A percentile compares a stretch with the other conserved stretches of the same genome.
phyloP scores from a whole-genome alignment of 2,329 filamentous ascomycete genomes.

The Endocalyx cinctus region DNA sequence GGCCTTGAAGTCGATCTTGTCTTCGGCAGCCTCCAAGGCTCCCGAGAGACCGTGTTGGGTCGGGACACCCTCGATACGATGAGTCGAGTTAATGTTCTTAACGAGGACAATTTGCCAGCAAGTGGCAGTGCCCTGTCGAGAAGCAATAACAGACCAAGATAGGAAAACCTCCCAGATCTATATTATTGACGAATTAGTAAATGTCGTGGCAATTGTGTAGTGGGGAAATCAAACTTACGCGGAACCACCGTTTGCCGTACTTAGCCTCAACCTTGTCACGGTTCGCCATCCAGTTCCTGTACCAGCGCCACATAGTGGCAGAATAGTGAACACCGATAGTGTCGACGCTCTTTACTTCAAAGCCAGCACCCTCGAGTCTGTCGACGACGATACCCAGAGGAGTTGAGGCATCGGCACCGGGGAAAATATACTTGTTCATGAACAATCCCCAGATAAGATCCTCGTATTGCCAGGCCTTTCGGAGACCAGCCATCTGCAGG shows the following conservation, averaged over 20 bases:
- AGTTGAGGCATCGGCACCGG: slow-evolving; percentile 90
- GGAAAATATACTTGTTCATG: slow-evolving; percentile 99
- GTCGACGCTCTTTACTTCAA: slow-evolving; percentile 87
- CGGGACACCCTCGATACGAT: slow-evolving; percentile 68
- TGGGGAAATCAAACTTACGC: no score
- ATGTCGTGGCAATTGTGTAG: no score
- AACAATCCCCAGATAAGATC: slow-evolving; percentile 97
- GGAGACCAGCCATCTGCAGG: slow-evolving; percentile 89
- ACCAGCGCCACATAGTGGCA: slow-evolving; percentile 95
- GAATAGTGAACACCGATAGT: slow-evolving; percentile 97
- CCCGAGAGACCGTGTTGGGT: slow-evolving; percentile 61
- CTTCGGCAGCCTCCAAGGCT: slow-evolving; percentile 42
- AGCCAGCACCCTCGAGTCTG: slow-evolving; percentile 79
- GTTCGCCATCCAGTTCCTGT: slow-evolving; percentile 97
- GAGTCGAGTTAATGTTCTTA: slow-evolving; percentile 80
- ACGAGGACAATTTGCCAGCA: slow-evolving; percentile 76
- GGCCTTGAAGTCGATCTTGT: slow-evolving; percentile 27
- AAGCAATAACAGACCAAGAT: slow-evolving; percentile 69
- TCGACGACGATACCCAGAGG: slow-evolving; percentile 85
- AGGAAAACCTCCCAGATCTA: slow-evolving; percentile 76
- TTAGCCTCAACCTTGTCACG: slow-evolving; percentile 87
- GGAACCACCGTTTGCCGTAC: slow-evolving; percentile 94
- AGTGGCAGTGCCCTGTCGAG: slow-evolving; percentile 69
- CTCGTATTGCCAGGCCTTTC: slow-evolving; percentile 96
- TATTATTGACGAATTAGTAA: no score